A percentile compares a stretch with the other conserved stretches of the same genome.
Conservation (phyloP, 352 stramenopile species). For the Peronospora belbahrii region DNA sequence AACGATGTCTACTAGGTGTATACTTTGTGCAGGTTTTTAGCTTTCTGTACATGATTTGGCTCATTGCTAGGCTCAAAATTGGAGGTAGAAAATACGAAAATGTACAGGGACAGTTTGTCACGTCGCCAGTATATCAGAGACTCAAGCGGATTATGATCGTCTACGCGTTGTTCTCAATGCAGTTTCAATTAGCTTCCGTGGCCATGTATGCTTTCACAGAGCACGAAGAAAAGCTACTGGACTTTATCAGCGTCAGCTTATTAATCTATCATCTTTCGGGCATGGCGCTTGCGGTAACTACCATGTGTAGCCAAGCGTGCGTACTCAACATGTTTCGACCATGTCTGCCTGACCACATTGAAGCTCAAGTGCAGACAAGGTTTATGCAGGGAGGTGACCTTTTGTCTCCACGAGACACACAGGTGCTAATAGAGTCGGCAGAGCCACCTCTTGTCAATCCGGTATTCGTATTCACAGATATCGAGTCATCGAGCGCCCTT, state of each 20-base stretch:
- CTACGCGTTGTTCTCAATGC: conserved; percentile 49
- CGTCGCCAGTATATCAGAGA: conserved; percentile 57
- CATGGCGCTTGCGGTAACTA: conserved; percentile 38
- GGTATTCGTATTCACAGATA: conserved; percentile 66
- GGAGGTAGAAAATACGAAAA: conserved; percentile 55
- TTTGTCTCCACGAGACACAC: conserved; percentile 30
- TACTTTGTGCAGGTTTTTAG: conserved; percentile 44
- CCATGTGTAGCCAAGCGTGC: conserved; percentile 41
- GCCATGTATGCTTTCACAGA: conserved; percentile 34
- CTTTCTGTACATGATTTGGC: conserved; percentile 44
- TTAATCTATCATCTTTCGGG: conserved; percentile 35
- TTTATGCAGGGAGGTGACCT: conserved; percentile 36
- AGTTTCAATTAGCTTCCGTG: conserved; percentile 48
- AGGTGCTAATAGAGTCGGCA: conserved; percentile 30
- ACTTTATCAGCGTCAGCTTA: conserved; percentile 37
- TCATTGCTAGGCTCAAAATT: conserved; percentile 38
- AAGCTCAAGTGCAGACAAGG: conserved; percentile 32
- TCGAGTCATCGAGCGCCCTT: conserved; percentile 52
- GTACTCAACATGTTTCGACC: conserved; percentile 30
- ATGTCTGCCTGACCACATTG: conserved; percentile 36
- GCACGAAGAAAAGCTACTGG: conserved; percentile 23
- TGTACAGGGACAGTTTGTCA: conserved; percentile 53
- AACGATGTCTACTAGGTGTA: conserved; percentile 29
- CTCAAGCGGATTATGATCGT: conserved; percentile 68
- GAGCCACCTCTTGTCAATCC: conserved; percentile 39